Evolutionary conservation across 495 filamentous ascomycete genomes (phyloP), one percentile per base, ranked within the genome.

Genomic region (Aspergillus campestris): DNA sequence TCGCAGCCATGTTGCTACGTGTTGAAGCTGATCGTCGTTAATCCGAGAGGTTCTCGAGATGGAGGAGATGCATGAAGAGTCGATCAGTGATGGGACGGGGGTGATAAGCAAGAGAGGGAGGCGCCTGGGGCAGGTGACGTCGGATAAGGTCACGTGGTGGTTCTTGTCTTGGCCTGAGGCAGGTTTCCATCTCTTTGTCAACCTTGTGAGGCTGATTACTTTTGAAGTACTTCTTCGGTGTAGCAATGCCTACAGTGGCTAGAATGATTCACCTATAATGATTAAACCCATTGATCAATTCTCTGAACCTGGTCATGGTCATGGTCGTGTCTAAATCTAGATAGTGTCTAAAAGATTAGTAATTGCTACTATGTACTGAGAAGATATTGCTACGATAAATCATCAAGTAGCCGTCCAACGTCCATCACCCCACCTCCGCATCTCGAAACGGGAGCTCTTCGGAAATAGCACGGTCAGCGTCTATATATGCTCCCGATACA

Each of bases 1-100:
- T 85, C 37, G 74, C 69, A 45, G 83, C 74, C 83, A 87, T 89
- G 10, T 13, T 48, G 39, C 30, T 40, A 32, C 18, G 5, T 24
- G 31, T 55, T 8, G 31, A 11, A 10, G 32, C 31, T 48, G 18
- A n/a, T 29, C 34, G 13, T 3, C 13, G 10, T 46, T n/a, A 15
- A 42, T 45, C 32, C 34, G 14, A 24, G 18, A 24, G 18, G 18
- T 24, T 24, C 18, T 34, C 10, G 34, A 15, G 13, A 45, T 12
- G 31, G 27, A 31, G 37, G 49, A 34, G 15, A 39, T 44, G 41
- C 32, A 51, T 18, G 38, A 4, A 29, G 37, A 34, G 11, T 14
- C 18, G 14, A 44, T 24, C 4, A 45, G 47, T 27, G 44, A 41
- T 39, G 37, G 42, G 34, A 27, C 8, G 3, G 28, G 12, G 32